Base-by-base conservation (phyloP, 2,329 filamentous ascomycete species). In the Phialophora verrucosa region DNA sequence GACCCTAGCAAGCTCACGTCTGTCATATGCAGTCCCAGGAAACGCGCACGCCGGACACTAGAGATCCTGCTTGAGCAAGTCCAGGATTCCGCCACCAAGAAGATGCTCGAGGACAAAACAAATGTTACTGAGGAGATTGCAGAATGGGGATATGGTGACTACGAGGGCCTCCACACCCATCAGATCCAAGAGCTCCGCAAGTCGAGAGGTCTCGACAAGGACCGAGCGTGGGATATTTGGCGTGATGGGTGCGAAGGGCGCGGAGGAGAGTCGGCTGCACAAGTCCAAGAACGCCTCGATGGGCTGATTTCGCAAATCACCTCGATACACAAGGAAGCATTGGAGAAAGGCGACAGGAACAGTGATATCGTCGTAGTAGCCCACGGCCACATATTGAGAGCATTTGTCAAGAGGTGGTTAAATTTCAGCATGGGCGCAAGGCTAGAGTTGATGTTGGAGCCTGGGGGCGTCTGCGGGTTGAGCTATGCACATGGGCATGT, bases 131-230 rank as follows among this genome's bases (percentile, higher is more conserved):
- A 85, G 50, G 64, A 76, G 77, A 77, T 89, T 51, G 78, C 82
- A 1, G 87, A 89, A 74, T 89, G 87, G 87, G 83, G 85, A 66
- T 89, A 89, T 75, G 87, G 87, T 54, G 78, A 83, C 66, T 89
- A 89, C 73, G 87, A 89, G 74, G 87, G 87, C 11, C 74, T 87
- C 27, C 81, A 80, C 54, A 80, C 78, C 7, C 73, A 77, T n/a
- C 77, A 86, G 71, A 88, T 89, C 59, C 77, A 78, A 14, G 73
- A 77, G 31, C 70, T 77, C 67, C 79, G 86, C 65, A 76, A 79
- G 68, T 70, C 79, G 63, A 76, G 78, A 8, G 84, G 84, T 0
- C 75, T 86, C 20, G 84, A 86, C 71, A 65, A 63, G 12, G 79
- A 83, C n/a, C 71, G 71, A 42, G 74, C 76, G 29, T 88, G 85